Base-by-base conservation (phyloP, 208 protist genomes). In the Crithidia sp. region DNA sequence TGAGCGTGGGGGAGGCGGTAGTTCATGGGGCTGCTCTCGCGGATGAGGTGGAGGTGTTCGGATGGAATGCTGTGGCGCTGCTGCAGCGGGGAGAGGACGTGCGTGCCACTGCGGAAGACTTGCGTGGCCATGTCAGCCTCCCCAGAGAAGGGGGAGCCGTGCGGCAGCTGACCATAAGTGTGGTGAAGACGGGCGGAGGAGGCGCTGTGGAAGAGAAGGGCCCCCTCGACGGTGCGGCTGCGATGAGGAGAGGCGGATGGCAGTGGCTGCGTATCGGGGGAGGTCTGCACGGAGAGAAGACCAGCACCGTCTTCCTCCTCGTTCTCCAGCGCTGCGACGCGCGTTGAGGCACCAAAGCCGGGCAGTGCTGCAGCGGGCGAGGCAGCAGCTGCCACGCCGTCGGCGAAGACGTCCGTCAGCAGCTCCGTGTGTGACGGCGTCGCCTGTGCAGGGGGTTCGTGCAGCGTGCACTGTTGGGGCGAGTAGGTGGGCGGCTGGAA, bases 121-220 rank as follows among this genome's bases (percentile, higher is more conserved):
- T 71, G 72, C 9, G 72, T 77, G 40, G 28, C 64, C 72, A 71
- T 66, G 40, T 71, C 72, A 7, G 9, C 17, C 14, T 54, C 47
- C 14, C 47, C 44, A 5, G 62, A 43, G 14, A 36, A 67, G 47
- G 49, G 49, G 5, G 49, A 57, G 47, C 45, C 7, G 9, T 7
- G 45, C 45, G 7, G 45, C 9, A 45, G 44, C 47, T 44, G 62
- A 36, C 60, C 19, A 44, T 40, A 14, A 19, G 36, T 67, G 62
- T 43, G 62, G 36, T 28, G 14, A 12, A 49, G 43, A 47, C 16
- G 62, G 19, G 49, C 39, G 2, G 62, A 13, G 8, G 44, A 43
- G 41, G 40, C 14, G 5, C 17, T 16, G 14, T 14, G 36, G 36
- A 56, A 28, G 13, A 36, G 62, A 55, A 57, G 49, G 3, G 62